These are phyloP conservation scores for Heliosperma pusillum DNA, from an alignment of 148 eudicot species.

Conservation along the genomic window DNA sequence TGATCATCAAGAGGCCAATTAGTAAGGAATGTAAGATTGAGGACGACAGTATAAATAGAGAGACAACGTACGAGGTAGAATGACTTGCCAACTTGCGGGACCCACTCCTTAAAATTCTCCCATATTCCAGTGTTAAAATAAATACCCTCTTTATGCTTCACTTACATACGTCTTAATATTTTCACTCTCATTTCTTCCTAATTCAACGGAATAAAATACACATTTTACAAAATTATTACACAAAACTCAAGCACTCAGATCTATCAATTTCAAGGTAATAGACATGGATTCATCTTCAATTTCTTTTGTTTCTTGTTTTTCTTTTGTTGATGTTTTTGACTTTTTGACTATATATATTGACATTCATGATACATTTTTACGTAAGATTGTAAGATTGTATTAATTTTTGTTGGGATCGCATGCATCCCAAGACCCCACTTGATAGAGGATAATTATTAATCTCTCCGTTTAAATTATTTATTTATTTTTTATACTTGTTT, in stretches of 20 bases:
- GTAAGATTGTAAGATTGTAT: too few species aligned
- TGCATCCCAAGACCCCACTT: too few species aligned
- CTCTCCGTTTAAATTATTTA: too few species aligned
- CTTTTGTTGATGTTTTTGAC: too few species aligned
- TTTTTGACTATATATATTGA: too few species aligned
- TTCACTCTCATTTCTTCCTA: neutral
- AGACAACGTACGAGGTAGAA: neutral
- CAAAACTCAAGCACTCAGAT: too few species aligned
- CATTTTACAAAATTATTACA: neutral
- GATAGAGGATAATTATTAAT: too few species aligned
- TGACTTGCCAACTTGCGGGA: neutral
- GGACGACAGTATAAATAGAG: neutral
- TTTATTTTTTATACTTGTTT: too few species aligned
- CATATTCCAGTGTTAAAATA: neutral
- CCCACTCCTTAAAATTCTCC: neutral
- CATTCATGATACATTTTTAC: too few species aligned
- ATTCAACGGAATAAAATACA: neutral
- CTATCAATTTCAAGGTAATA: neutral
- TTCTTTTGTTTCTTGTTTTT: neutral
- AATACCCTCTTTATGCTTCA: neutral
- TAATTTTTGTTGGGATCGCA: too few species aligned
- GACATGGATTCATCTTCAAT: neutral
- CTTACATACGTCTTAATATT: neutral
- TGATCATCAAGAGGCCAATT: too few species aligned
- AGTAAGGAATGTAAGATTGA: too few species aligned